Conservation (phyloP, 2,329 filamentous ascomycete species). For the Westerdykella aurantiaca region DNA sequence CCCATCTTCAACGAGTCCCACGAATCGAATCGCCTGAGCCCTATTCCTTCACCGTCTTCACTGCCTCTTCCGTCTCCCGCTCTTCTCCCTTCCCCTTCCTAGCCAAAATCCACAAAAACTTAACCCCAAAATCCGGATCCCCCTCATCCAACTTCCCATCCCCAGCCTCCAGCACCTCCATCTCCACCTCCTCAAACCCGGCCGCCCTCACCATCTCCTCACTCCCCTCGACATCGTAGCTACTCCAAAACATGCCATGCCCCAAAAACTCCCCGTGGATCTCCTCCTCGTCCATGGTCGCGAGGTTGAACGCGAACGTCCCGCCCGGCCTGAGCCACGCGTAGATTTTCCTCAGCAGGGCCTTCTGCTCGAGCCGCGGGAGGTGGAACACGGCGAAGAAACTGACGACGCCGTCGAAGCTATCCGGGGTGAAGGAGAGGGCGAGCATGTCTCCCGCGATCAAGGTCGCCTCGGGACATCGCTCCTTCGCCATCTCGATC, state of each 20-base stretch:
- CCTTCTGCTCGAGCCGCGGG: conserved; percentile 46
- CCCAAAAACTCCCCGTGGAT: conserved; percentile 31
- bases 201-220: conserved; percentile 23
- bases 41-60: too few relatives aligned
- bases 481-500: conserved; percentile 29
- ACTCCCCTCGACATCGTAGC: conserved; percentile 34
- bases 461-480: conserved; percentile 15
- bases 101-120: conserved; percentile 29
- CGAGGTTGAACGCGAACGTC: conserved; percentile 39
- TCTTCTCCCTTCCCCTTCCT: conserved; percentile 5
- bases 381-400: conserved; percentile 55
- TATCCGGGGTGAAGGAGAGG: conserved; percentile 28
- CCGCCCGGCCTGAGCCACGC: conserved; percentile 51
- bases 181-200: conserved; percentile 21
- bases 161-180: conserved; percentile 19
- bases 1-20: too few relatives aligned
- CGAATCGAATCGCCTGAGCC: too few relatives aligned
- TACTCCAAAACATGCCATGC: conserved; percentile 39
- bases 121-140: conserved; percentile 16
- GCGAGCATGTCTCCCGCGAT: conserved; percentile 41
- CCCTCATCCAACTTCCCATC: conserved; percentile 10
- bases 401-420: conserved; percentile 47
- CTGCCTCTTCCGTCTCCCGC: too few relatives aligned
- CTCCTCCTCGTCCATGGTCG: conserved; percentile 40
- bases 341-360: conserved; percentile 42